These are phyloP conservation scores for Potentilla sterilis DNA, from an alignment of 306 rosid genomes.

Conservation along the genomic window DNA sequence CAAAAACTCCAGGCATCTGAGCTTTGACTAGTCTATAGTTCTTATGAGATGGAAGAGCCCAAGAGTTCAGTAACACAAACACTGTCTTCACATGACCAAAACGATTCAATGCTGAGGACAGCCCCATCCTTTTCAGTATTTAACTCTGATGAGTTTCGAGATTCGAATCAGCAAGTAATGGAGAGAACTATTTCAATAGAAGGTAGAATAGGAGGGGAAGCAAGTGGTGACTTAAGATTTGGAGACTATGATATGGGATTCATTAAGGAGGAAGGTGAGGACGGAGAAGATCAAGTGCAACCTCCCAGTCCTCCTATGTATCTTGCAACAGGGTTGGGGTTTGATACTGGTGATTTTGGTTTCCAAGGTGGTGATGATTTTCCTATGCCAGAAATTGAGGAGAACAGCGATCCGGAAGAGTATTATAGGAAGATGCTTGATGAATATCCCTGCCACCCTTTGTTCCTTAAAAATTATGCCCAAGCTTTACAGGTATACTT, in stretches of 20 bases:
- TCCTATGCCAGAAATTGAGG: slow-evolving; percentile 32
- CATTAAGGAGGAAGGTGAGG: slow-evolving; percentile 56
- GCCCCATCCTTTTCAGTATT: slow-evolving; percentile 67
- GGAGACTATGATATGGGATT: slow-evolving; percentile 43
- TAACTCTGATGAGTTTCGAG: slow-evolving; percentile 32
- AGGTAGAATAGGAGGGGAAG: slow-evolving; percentile 27
- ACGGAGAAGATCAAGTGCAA: slow-evolving; percentile 36
- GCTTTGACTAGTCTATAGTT: slow-evolving; percentile 10
- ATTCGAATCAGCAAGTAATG: slow-evolving; percentile 21
- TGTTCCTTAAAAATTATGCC: slow-evolving; percentile 65
- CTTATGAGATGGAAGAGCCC: slow-evolving; percentile 30
- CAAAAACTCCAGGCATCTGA: not conserved
- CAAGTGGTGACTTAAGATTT: slow-evolving; percentile 49
- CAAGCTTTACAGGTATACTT: slow-evolving; percentile 51
- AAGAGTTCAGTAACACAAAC: slow-evolving; percentile 10
- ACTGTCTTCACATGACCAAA: slow-evolving; percentile 13
- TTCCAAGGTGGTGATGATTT: slow-evolving; percentile 26
- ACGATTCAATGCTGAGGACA: slow-evolving; percentile 32
- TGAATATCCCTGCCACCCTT: slow-evolving; percentile 58
- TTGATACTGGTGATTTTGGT: slow-evolving; percentile 35
- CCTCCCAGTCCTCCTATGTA: slow-evolving; percentile 64
- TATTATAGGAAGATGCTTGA: slow-evolving; percentile 55
- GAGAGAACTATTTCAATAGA: slow-evolving; percentile 34
- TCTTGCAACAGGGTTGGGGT: slow-evolving; percentile 66
- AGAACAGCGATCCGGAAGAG: slow-evolving; percentile 42